phyloP scores from a whole-genome alignment of 2,329 filamentous ascomycete species.

The Cadophora luteo-olivacea region DNA sequence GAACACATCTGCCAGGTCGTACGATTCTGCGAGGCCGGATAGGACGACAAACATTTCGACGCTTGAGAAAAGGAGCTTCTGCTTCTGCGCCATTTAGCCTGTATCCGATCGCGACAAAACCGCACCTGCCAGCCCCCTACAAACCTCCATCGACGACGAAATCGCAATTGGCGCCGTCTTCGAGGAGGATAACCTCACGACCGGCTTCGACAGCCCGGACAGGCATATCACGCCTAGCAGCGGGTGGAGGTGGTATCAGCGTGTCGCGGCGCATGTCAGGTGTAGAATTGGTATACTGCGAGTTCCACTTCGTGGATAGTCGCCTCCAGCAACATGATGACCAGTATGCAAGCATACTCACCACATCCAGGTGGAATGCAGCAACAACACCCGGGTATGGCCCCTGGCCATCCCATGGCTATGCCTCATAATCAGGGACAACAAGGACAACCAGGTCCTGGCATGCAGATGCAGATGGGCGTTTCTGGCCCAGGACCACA shows the following conservation, averaged over 20 bases:
- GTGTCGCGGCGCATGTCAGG: constrained; percentile 38
- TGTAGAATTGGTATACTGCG: constrained; percentile 49
- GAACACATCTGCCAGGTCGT: constrained; percentile 30
- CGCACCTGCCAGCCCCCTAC: constrained; percentile 24
- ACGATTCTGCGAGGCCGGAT: constrained; percentile 24
- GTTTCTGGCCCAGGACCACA: constrained; percentile 74
- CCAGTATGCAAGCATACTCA: constrained; percentile 71
- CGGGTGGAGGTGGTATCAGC: constrained; percentile 47
- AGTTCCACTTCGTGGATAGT: constrained; percentile 66
- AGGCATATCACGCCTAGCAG: constrained; percentile 52
- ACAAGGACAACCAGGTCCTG: constrained; percentile 66
- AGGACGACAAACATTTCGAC: background rate
- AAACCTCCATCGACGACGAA: constrained; percentile 10
- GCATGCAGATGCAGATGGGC: constrained; percentile 75
- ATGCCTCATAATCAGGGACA: constrained; percentile 68
- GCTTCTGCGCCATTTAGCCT: constrained; percentile 37
- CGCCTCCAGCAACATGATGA: constrained; percentile 66
- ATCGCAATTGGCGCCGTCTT: constrained; percentile 25
- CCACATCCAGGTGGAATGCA: constrained; percentile 73
- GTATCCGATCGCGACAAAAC: constrained; percentile 34
- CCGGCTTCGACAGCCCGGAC: constrained; percentile 34
- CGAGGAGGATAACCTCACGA: constrained; percentile 18
- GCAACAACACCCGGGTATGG: constrained; percentile 71
- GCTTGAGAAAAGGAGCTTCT: constrained; percentile 24
- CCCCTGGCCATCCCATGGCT: constrained; percentile 62